These are phyloP conservation scores for Mucor mucedo DNA, from an alignment of 371 early-diverging fungal species.

Conservation along the genomic window DNA sequence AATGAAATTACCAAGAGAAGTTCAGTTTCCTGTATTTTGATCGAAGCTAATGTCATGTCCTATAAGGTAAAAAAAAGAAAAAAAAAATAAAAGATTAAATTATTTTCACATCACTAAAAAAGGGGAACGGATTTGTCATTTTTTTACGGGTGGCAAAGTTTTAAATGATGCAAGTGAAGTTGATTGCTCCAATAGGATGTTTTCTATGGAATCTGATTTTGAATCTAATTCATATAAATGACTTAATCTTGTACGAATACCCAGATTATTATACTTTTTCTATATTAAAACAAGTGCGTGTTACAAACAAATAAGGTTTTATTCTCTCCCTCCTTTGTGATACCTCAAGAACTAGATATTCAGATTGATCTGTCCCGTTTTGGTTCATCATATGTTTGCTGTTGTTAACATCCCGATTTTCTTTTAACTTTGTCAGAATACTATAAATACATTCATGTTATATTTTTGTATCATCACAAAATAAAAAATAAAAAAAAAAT, in stretches of 20 bases:
- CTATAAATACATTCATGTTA: background rate
- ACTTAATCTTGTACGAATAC: background rate
- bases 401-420: conserved; percentile 4
- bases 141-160: conserved; percentile 13
- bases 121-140: no score
- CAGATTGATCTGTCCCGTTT: background rate
- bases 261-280: conserved; percentile 13
- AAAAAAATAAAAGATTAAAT: background rate
- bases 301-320: background rate
- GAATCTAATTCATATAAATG: conserved; percentile 10
- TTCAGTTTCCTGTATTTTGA: conserved; percentile 20
- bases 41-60: conserved; percentile 26
- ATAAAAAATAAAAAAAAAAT: background rate
- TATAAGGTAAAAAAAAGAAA: background rate
- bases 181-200: background rate
- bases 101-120: background rate
- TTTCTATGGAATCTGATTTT: background rate
- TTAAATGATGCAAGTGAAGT: background rate
- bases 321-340: background rate
- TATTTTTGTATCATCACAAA: background rate
- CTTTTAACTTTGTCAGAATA: conserved; percentile 11
- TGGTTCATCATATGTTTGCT: background rate
- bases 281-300: conserved; percentile 2
- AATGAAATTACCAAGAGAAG: conserved; percentile 22
- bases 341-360: conserved; percentile 6